phyloP scores from a whole-genome alignment of 2,329 filamentous ascomycete genomes.

The Teratosphaeria destructans region DNA sequence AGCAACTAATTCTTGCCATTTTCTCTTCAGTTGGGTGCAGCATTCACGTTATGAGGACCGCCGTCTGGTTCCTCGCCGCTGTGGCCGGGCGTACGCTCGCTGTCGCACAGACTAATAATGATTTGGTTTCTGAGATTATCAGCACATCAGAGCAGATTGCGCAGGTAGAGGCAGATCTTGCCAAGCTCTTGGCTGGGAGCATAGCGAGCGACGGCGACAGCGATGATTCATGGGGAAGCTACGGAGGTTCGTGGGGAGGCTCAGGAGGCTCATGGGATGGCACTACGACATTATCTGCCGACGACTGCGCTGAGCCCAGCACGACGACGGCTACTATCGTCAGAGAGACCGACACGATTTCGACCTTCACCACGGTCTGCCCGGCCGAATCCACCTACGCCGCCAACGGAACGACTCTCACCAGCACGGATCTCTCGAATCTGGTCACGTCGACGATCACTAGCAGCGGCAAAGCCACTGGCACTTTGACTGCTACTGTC shows the following conservation, averaged over 20 bases:
- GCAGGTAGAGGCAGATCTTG: not conserved
- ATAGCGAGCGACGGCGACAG: not conserved
- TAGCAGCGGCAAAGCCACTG: not conserved
- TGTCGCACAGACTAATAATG: not conserved
- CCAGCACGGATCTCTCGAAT: too few relatives aligned
- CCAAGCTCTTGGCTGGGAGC: not conserved
- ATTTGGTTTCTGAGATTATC: not conserved
- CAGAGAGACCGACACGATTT: too few relatives aligned
- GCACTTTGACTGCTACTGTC: not conserved
- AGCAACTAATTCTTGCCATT: not conserved
- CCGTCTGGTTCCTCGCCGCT: slow-evolving; percentile 3
- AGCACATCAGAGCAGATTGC: not conserved
- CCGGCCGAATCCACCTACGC: too few relatives aligned
- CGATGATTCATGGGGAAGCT: not conserved
- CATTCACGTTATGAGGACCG: slow-evolving; percentile 4
- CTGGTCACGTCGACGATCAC: not conserved
- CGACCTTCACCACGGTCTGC: too few relatives aligned
- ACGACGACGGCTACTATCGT: not conserved
- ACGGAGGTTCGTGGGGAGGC: not conserved
- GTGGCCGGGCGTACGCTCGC: slow-evolving; percentile 3
- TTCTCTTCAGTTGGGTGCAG: not conserved
- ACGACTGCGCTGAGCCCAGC: not conserved
- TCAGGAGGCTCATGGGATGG: not conserved
- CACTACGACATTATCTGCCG: not conserved
- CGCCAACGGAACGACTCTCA: too few relatives aligned